These are phyloP conservation scores for Clarireedia hainanense DNA, from an alignment of 2,329 filamentous ascomycete species.

Conservation along the genomic window DNA sequence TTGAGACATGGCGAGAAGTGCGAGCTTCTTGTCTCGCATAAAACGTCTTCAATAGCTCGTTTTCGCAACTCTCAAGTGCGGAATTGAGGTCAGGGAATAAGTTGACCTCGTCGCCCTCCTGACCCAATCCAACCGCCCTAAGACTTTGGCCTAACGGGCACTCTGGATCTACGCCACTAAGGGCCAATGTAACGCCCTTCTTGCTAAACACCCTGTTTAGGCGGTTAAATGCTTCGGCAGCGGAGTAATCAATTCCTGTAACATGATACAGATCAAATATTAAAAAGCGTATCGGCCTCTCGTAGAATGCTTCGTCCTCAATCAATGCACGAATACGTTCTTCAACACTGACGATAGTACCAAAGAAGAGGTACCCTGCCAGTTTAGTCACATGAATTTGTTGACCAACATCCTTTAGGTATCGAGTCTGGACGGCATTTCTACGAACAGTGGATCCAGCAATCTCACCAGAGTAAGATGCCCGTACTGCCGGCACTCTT, in stretches of 20 bases:
- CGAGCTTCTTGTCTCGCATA: conserved; percentile 61
- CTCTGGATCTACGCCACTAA: conserved; percentile 74
- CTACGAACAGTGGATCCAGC: conserved; percentile 88
- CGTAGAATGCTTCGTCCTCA: conserved; percentile 70
- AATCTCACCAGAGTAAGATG: conserved; percentile 81
- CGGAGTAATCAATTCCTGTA: conserved; percentile 89
- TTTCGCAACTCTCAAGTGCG: conserved; percentile 89
- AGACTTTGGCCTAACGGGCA: conserved; percentile 71
- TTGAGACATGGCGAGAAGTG: conserved; percentile 36
- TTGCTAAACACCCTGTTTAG: conserved; percentile 77
- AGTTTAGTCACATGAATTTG: conserved; percentile 92
- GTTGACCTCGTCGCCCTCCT: conserved; percentile 64
- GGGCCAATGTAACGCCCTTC: conserved; percentile 70
- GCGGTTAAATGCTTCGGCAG: conserved; percentile 87
- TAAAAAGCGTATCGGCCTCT: conserved; percentile 78
- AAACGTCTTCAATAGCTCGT: conserved; percentile 77
- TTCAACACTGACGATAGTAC: conserved; percentile 93
- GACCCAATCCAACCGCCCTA: conserved; percentile 73
- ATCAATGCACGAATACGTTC: conserved; percentile 76
- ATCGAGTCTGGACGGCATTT: conserved; percentile 82
- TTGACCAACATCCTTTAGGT: conserved; percentile 73
- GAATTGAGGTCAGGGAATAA: conserved; percentile 88
- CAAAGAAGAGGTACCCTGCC: conserved; percentile 94
- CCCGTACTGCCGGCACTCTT: conserved; percentile 78
- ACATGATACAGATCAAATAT: conserved; percentile 86